Evolutionary conservation across 441 rosid genomes (phyloP), one percentile per base, ranked within the genome.

Genomic region (Biscutella laevigata): DNA sequence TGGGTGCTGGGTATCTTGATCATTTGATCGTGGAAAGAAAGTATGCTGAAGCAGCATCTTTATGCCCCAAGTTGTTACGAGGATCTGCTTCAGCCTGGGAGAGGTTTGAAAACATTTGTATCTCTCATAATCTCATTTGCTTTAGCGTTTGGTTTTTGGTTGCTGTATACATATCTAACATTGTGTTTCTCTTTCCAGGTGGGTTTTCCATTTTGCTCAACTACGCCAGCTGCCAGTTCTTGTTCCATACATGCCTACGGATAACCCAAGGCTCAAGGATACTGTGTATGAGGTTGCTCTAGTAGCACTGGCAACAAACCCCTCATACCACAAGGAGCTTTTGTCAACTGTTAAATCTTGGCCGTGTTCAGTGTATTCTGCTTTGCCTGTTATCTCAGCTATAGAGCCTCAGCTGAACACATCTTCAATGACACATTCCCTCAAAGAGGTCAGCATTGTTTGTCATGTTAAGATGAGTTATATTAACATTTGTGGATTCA

Each of bases 181-280:
- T 27, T 51, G 30, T 53, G 30, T 53, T 81, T 60, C 67, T 59
- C 58, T 67, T 59, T 24, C 40, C 83, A 94, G 99, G 67, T 94
- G 96, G 99, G 94, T 89, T 73, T 94, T 94, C 79, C 97, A 89
- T 68, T 94, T 94, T 77, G 99, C 99, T 59, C 97, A 87, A 74
- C 89, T 94, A 38, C 97, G 96, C 28, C 99, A 87, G 67, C 92
- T 94, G 51, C 97, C 96, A 42, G 89, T 82, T 22, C 75, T 94
- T 82, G 96, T 89, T 72, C 99, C 97, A 25, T 83, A 77, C 67
- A 89, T 94, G 44, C 99, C 99, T 56, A 85, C 89, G 10, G 88
- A 87, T 59, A 80, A 74, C 67, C 97, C 99, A 32, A 89, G 76
- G 79, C 76, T 94, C 64, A 89, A 89, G 63, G 97, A 89, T 74